Evolutionary conservation across 306 rosid species (phyloP), one percentile per base, ranked within the genome.

Genomic region (Medicago arabica): DNA sequence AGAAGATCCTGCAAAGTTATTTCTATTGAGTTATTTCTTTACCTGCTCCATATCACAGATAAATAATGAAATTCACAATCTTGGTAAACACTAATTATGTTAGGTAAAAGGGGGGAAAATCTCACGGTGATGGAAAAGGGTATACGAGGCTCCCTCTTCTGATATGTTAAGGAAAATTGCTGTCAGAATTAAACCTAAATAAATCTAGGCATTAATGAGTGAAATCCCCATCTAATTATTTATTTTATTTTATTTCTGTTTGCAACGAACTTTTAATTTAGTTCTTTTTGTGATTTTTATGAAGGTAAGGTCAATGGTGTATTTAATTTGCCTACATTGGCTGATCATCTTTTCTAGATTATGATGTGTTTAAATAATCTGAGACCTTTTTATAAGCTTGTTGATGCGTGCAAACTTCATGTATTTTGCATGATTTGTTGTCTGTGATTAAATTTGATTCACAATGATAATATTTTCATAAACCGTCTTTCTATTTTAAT

Each of bases 91-190:
- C 36, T 31, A 31, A 31, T 31, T 31, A 31, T 31, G 36, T 31
- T 31, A 31, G 36, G 3, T 31, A 31, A 31, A 31, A 31, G 6
- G 36, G 34, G 34, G 0, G 6, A 31, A 31, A 31, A 31, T 31
- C 5, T 31, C 36, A 31, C 1, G 36, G 36, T 31, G 5, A 31
- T 31, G 36, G 36, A 3, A 31, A 31, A 31, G 36, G 36, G 36
- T 31, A 31, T n/a, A n/a, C n/a, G n/a, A n/a, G 89, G 92, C 92
- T 87, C 92, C 92, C 91, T 89, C 92, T 91, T 89, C 92, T 91
- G 87, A 55, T 75, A 41, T 65, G 80, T 75, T 89, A 92, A 89
- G 94, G 94, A 89, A 80, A 51, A 44, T 57, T 67, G 91, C 86
- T 75, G 88, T 92, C 92, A 75, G 89, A 91, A 91, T 89, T 91